These are phyloP conservation scores for Cubamyces lactineus DNA, from an alignment of 768 basidiomycete species.

Conservation along the genomic window DNA sequence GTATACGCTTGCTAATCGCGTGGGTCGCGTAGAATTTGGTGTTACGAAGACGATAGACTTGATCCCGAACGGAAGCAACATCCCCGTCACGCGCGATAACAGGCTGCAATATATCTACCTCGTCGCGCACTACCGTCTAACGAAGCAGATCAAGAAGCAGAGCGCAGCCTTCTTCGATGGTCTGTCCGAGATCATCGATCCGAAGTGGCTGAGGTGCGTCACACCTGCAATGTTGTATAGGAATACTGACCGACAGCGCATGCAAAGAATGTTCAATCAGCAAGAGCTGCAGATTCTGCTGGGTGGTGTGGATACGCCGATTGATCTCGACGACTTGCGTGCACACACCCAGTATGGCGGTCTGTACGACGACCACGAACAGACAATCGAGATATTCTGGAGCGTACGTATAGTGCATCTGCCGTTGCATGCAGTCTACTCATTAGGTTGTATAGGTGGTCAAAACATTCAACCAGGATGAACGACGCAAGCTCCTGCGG, in stretches of 20 bases:
- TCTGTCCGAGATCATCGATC: slow-evolving; percentile 88
- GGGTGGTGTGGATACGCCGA: slow-evolving; percentile 83
- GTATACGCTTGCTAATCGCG: background rate
- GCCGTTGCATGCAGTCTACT: background rate
- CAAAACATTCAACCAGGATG: slow-evolving; percentile 76
- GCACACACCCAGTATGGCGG: slow-evolving; percentile 83
- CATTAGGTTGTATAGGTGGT: slow-evolving; percentile 56
- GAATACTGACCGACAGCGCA: background rate
- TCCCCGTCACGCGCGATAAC: slow-evolving; percentile 88
- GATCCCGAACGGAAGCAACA: slow-evolving; percentile 78
- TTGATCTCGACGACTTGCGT: slow-evolving; percentile 83
- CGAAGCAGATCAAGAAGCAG: slow-evolving; percentile 84
- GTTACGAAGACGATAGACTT: slow-evolving; percentile 75
- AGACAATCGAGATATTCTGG: slow-evolving; percentile 84
- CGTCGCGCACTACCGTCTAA: slow-evolving; percentile 86
- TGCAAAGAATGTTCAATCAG: slow-evolving; percentile 90
- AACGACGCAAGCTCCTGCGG: slow-evolving; percentile 75
- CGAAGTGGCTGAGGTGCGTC: slow-evolving; percentile 77
- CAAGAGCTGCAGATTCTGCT: slow-evolving; percentile 92
- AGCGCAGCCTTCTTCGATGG: slow-evolving; percentile 91
- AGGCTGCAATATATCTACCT: slow-evolving; percentile 87
- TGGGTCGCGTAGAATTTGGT: slow-evolving; percentile 68
- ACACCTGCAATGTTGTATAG: background rate
- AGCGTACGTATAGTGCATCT: slow-evolving; percentile 47
- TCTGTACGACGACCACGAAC: slow-evolving; percentile 67